Evolutionary conservation across 192 early-diverging fungal genomes (phyloP).

Genomic region (Endogone sp.): DNA sequence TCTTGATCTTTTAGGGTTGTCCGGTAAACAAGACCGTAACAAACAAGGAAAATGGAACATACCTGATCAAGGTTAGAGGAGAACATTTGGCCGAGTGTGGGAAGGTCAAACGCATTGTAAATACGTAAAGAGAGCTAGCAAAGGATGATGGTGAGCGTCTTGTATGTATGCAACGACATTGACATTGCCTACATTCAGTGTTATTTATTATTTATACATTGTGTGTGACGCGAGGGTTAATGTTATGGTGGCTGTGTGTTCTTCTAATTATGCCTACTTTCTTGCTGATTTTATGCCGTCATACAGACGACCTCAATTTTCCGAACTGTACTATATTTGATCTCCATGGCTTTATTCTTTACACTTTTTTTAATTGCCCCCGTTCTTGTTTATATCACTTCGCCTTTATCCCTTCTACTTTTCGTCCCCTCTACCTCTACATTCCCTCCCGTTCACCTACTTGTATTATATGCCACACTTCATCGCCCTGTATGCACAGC

Average conservation of each 20-base stretch:
- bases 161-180: no score
- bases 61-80: conserved; percentile 51
- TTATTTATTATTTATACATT: no score
- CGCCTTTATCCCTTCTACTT: neutral
- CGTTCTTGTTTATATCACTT: neutral
- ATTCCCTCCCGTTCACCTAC: no score
- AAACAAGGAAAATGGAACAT: conserved; percentile 44
- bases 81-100: conserved; percentile 50
- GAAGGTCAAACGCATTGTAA: conserved; percentile 36
- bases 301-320: neutral
- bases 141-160: no score
- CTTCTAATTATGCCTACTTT: neutral
- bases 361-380: no score
- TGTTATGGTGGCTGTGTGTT: neutral
- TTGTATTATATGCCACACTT: no score
- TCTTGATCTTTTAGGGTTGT: conserved; percentile 15
- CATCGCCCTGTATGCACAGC: no score
- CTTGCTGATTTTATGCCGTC: neutral
- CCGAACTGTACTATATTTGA: neutral
- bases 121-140: conserved; percentile 9
- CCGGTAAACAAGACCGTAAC: conserved; percentile 56
- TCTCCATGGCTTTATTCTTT: no score
- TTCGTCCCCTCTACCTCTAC: no score
- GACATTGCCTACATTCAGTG: no score
- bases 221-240: no score